Evolutionary conservation across 2,329 filamentous ascomycete species (phyloP).

Genomic region (Bertia moriformis): DNA sequence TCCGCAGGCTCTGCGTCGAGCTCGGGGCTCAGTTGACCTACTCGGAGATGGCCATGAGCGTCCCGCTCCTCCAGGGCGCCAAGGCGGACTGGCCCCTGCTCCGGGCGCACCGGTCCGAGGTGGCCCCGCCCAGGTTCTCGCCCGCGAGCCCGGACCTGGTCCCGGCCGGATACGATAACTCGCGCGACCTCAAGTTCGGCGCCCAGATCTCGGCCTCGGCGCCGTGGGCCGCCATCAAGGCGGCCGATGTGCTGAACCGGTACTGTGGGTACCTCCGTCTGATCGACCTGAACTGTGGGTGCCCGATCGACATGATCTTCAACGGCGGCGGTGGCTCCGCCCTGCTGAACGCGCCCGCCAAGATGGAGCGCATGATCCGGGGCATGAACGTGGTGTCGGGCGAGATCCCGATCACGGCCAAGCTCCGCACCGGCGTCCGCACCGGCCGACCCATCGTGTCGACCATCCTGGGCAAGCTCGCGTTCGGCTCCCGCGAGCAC

Average conservation of each 20-base stretch:
- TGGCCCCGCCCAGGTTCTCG: constrained; percentile 54
- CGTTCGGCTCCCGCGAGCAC: constrained; percentile 64
- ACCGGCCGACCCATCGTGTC: constrained; percentile 66
- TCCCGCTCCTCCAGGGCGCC: constrained; percentile 76
- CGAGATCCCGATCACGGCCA: constrained; percentile 82
- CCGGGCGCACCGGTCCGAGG: constrained; percentile 78
- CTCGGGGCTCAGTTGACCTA: constrained; percentile 88
- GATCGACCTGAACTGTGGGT: constrained; percentile 92
- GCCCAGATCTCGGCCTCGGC: constrained; percentile 87
- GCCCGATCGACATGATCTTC: constrained; percentile 88
- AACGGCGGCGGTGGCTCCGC: constrained; percentile 79
- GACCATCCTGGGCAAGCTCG: constrained; percentile 68
- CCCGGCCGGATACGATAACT: constrained; percentile 66
- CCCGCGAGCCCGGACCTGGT: constrained; percentile 31
- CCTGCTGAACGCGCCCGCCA: constrained; percentile 76
- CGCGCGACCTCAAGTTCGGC: constrained; percentile 74
- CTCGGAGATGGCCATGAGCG: constrained; percentile 92
- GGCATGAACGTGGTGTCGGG: constrained; percentile 92
- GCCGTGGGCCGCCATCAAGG: constrained; percentile 78
- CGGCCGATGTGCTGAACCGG: constrained; percentile 64
- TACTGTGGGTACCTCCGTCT: constrained; percentile 73
- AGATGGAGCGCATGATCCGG: constrained; percentile 84
- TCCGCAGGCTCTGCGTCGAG: constrained; percentile 75
- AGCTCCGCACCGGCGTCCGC: constrained; percentile 82
- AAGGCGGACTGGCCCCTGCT: constrained; percentile 90